A percentile compares a stretch with the other conserved stretches of the same genome.
Conservation (phyloP, 176 grass and related monocot genomes). For the Triticum dicoccoides region DNA sequence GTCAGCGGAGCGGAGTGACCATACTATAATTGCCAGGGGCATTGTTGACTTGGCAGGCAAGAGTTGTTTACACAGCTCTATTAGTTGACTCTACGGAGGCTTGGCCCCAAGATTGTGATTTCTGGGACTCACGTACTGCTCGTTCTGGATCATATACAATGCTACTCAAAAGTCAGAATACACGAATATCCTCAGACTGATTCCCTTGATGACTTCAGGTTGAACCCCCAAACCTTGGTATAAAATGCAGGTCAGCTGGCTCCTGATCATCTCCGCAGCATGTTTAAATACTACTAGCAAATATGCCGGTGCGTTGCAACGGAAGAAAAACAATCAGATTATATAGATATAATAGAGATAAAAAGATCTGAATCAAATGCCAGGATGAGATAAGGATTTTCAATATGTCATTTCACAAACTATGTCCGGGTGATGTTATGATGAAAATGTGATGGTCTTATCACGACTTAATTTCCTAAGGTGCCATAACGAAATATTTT, state of each 20-base stretch:
- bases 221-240: background rate
- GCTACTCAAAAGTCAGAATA: constrained; percentile 3
- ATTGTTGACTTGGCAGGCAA: constrained; percentile 32
- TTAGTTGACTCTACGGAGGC: constrained; percentile 17
- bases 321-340: too few species aligned
- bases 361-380: too few species aligned
- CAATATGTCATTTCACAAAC: too few species aligned
- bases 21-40: background rate
- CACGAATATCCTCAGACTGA: constrained; percentile 7
- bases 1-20: background rate
- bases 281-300: background rate
- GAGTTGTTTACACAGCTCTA: constrained; percentile 30
- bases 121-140: constrained; percentile 1
- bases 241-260: background rate
- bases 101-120: background rate
- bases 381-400: too few species aligned
- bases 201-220: background rate
- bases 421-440: too few species aligned
- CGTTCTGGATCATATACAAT: constrained; percentile 4
- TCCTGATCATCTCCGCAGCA: background rate
- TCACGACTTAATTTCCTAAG: too few species aligned
- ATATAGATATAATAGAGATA: too few species aligned
- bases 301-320: too few species aligned
- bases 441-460: too few species aligned
- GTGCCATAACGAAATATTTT: too few species aligned